Conservation (phyloP, 2,329 filamentous ascomycete species). For the Fusarium devonianum region DNA sequence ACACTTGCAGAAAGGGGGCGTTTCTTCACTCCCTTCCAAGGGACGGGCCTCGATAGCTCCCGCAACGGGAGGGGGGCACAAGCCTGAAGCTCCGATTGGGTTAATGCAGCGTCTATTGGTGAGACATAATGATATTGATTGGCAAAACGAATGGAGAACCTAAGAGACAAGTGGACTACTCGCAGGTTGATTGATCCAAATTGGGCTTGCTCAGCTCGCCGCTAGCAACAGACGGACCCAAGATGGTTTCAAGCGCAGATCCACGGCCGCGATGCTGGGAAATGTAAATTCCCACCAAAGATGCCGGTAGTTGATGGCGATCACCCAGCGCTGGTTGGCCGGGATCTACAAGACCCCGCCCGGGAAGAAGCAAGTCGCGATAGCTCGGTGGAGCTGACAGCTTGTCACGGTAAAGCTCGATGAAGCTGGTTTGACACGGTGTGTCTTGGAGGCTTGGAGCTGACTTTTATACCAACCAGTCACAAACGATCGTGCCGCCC, state of each 20-base stretch:
- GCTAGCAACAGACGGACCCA: too few species aligned
- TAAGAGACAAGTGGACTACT: constrained; percentile 8
- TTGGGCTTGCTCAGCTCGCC: constrained; percentile 19
- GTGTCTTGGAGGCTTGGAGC: constrained; percentile 17
- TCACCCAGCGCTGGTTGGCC: constrained; percentile 25
- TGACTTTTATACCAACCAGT: constrained; percentile 12
- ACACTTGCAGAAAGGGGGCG: neutral
- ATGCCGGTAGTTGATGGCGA: constrained; percentile 25
- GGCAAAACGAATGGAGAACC: constrained; percentile 7
- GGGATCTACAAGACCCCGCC: constrained; percentile 5
- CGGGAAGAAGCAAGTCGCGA: constrained; percentile 13
- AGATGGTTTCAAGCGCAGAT: constrained; percentile 4
- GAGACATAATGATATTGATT: constrained; percentile 23
- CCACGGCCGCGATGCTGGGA: constrained; percentile 13
- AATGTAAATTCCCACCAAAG: constrained; percentile 5
- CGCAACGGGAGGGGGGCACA: constrained; percentile 8
- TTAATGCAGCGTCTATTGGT: constrained; percentile 5
- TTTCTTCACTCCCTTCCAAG: constrained; percentile 9
- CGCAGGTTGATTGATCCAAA: constrained; percentile 6
- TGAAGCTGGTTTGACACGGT: too few species aligned
- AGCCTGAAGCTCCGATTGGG: constrained; percentile 20
- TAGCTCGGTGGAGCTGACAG: constrained; percentile 15
- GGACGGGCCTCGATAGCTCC: constrained; percentile 36
- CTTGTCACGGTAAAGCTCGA: constrained; percentile 4
- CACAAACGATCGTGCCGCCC: constrained; percentile 1